These are phyloP conservation scores for Fusarium mexicanum DNA, from an alignment of 2,329 filamentous ascomycete genomes.

Conservation along the genomic window DNA sequence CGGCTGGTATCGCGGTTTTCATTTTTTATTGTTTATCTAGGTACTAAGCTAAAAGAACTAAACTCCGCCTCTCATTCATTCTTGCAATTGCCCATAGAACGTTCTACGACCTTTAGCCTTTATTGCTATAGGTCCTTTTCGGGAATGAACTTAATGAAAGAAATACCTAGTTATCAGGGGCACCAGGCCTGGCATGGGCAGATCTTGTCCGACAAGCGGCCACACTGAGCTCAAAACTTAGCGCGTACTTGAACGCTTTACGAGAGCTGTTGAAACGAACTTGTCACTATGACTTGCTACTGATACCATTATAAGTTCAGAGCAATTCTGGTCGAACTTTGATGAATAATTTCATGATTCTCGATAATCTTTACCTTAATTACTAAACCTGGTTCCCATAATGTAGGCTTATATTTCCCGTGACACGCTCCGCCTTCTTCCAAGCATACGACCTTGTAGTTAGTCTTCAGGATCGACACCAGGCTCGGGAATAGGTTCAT, in stretches of 20 bases:
- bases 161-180: neutral
- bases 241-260: neutral
- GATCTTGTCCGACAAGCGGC: neutral
- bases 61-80: neutral
- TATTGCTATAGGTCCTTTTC: neutral
- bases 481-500: neutral
- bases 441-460: neutral
- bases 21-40: neutral
- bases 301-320: neutral
- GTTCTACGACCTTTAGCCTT: neutral
- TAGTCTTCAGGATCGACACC: neutral
- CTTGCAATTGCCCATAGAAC: neutral
- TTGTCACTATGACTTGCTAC: neutral
- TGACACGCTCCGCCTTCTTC: neutral
- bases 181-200: neutral
- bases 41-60: neutral
- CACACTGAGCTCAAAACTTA: neutral
- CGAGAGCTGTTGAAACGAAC: too few species aligned
- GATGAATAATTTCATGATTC: neutral
- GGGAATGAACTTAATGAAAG: neutral
- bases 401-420: neutral
- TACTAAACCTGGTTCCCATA: neutral
- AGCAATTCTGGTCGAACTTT: neutral
- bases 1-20: constrained; percentile 7
- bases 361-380: neutral